Evolutionary conservation across 2,329 filamentous ascomycete species (phyloP), one percentile per base, ranked within the genome.

Genomic region (Pestalotiopsis sp.): DNA sequence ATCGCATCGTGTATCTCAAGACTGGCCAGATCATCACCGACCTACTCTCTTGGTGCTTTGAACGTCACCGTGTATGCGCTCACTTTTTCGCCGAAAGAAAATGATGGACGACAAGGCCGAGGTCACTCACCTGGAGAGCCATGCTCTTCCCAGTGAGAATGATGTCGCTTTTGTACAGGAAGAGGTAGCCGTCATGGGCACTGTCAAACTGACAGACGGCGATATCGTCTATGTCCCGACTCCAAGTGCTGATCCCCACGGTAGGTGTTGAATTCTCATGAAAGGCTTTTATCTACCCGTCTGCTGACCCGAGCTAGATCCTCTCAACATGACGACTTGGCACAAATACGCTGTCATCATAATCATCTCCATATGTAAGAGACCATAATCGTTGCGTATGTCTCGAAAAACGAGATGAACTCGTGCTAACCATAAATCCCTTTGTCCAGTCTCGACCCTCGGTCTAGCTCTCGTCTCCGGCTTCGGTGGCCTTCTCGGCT

Each of bases 401-500:
- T 1, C 2, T 20, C 9, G 31, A 4, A 14, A 12, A 1, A 14
- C 12, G 9, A 23, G n/a, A 3, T 20, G 17, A 7, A 17, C 45
- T 31, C 3, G 11, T 39, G 17, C 64, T 64, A 13, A 66, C 20
- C 17, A 38, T 12, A 6, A 1, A 9, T 4, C 14, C 75, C 56
- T 73, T 20, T n/a, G 2, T 11, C 31, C 38, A 82, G 81, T 83
- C 70, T 82, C 81, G 4, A 77, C 76, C 14, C 67, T 83, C 3
- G 79, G 80, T 12, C 72, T 83, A 13, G 73, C 77, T 1, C 73
- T 83, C 9, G 80, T 83, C 0, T 80, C 79, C 13, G 81, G 81
- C 0, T 82, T 83, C 41, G 81, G 82, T 17, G 81, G 80, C 2
- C 75, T 84, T 1, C 72, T 83, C 4, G 75, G 73, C 6, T 82